Base-by-base conservation (phyloP, 2,329 filamentous ascomycete species). In the Aspergillus brunneoviolaceus region DNA sequence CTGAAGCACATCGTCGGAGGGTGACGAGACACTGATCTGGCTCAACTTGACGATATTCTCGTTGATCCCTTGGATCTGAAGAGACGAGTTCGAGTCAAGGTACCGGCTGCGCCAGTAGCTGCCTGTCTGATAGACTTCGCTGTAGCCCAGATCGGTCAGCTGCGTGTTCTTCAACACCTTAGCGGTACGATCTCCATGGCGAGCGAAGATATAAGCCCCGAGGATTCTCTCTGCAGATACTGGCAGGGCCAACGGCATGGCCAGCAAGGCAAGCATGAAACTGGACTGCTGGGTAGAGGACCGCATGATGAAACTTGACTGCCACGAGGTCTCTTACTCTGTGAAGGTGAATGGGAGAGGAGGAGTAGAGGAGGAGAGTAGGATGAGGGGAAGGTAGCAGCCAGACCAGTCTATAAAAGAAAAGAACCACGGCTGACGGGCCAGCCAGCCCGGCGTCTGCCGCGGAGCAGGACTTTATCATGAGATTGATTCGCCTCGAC, bases 121-220 rank as follows among this genome's bases (percentile, higher is more conserved):
- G 62, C 91, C 93, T 0, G 89, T 88, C 51, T 82, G 80, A 76
- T 86, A 89, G 66, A 92, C 87, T 79, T 97, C 82, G 51, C 84
- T 79, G 72, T 93, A 92, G 33, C 93, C 93, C 55, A 96, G 83
- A 61, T 89, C 83, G 12, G 93, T 96, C 73, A 97, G 78, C 65
- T 84, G 83, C 29, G 90, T 86, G 12, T 89, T 89, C 50, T 87
- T 81, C 63, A 86, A 86, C 19, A 85, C 81, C 79, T 96, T 96
- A 64, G 91, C 79, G 0, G 92, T 94, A 58, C 93, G 87, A 76
- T 97, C 93, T 60, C 93, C 93, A 79, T 97, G 93, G 50, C 93
- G 89, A 68, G 91, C 87, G 81, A 96, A 96, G 76, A 96, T 87
- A 76, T 93, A 95, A 50, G 89, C 87, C 55, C 92, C 92, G 16